Evolutionary conservation across 176 grass and related monocot species (phyloP), one percentile per base, ranked within the genome.

Genomic region (Oryza rufipogon): DNA sequence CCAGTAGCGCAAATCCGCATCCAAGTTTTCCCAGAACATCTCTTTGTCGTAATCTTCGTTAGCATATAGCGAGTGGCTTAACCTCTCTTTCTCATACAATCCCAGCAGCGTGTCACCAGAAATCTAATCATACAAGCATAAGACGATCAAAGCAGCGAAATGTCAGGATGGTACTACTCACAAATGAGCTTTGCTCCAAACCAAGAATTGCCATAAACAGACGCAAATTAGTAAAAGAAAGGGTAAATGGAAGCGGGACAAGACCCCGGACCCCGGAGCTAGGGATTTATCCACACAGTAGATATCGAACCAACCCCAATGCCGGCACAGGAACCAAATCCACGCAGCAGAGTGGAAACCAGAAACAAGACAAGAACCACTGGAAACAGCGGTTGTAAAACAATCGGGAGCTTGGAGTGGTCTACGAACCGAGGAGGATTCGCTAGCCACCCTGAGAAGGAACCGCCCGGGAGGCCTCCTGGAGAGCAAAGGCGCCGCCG

Each of bases 1-100:
- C 96, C 96, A 99, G 79, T 96, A 89, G 69, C 83, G 78, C 77
- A 99, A 86, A 99, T 99, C 93, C 46, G 91, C 83, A 79, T 99
- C 96, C 89, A 96, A 84, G 48, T 54, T 89, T 45, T 94, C 81
- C 91, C 96, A 96, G 86, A 83, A 91, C 25, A 68, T 75, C 42
- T 89, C 86, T 86, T 86, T 86, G 7, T 42, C 45, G 34, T 32
- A 70, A 2, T 71, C 77, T 11, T 84, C 74, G 23, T 84, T 22
- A 41, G 61, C 90, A 70, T 90, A 91, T 4, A 33, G 80, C 7
- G 76, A 80, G 70, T 76, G 76, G 44, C 75, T 76, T 76, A 81
- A 13, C 79, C 83, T 91, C 84, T 91, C 89, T 80, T 85, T 89
- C 81, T 81, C 75, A 23, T 75, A 81, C 73, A 79, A 86, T 82